phyloP scores from a whole-genome alignment of 139 green algal species.

The Chlamydomonas sp. region DNA sequence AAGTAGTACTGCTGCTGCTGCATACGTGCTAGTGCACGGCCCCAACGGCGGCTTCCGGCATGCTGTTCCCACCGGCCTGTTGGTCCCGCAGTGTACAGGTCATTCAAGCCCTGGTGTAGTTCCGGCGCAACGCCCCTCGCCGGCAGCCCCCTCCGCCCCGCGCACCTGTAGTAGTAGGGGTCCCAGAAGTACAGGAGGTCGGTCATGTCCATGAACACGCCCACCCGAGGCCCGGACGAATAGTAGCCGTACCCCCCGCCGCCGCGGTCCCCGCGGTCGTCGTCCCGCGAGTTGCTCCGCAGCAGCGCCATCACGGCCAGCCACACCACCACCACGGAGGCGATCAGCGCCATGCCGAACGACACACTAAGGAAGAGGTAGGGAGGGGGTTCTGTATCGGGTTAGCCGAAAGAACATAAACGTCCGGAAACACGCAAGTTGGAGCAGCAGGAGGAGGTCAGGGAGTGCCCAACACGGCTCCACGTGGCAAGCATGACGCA shows the following conservation, averaged over 20 bases:
- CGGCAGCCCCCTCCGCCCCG: neutral
- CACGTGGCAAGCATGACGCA: too few species aligned
- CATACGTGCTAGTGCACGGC: too few species aligned
- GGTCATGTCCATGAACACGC: conserved; percentile 48
- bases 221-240: conserved; percentile 29
- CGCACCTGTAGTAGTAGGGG: conserved; percentile 70
- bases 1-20: too few species aligned
- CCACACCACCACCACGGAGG: conserved; percentile 82
- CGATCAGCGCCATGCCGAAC: conserved; percentile 92
- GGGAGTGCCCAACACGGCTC: too few species aligned
- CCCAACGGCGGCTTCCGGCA: too few species aligned
- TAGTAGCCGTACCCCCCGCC: conserved; percentile 17
- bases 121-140: too few species aligned
- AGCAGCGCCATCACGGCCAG: conserved; percentile 80
- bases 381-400: conserved; percentile 47
- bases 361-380: conserved; percentile 63
- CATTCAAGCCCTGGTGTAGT: too few species aligned
- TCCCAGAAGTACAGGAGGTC: conserved; percentile 75
- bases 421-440: too few species aligned
- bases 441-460: too few species aligned
- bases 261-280: conserved; percentile 27
- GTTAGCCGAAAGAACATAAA: too few species aligned
- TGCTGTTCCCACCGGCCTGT: too few species aligned
- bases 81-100: too few species aligned
- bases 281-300: conserved; percentile 49